Percentiles rank a stretch among this genome's conserved stretches.
phyloP scores from a whole-genome alignment of 352 stramenopile genomes.

The Pythium periplocum region DNA sequence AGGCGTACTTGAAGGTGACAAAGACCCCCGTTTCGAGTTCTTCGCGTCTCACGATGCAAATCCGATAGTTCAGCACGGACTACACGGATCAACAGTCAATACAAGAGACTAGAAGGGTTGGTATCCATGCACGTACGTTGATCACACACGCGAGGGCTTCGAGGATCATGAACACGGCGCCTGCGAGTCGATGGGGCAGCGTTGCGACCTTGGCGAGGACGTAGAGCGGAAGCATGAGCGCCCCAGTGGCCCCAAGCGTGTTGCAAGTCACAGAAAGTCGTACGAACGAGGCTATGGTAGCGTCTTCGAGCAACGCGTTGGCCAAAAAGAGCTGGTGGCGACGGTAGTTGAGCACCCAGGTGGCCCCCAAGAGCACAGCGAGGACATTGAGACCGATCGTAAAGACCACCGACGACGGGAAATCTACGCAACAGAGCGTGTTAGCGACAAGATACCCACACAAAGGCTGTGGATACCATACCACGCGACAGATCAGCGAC shows the following conservation, averaged over 20 bases:
- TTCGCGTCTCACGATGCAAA: slow-evolving; percentile 46
- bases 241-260: slow-evolving; percentile 29
- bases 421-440: slow-evolving; percentile 19
- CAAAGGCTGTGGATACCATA: slow-evolving; percentile 7
- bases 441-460: neutral
- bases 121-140: slow-evolving; percentile 31
- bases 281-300: slow-evolving; percentile 17
- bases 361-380: slow-evolving; percentile 37
- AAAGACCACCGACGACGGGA: slow-evolving; percentile 41
- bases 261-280: slow-evolving; percentile 37
- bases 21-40: slow-evolving; percentile 56
- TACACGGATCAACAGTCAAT: slow-evolving; percentile 11
- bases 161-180: slow-evolving; percentile 39
- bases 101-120: neutral
- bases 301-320: slow-evolving; percentile 28
- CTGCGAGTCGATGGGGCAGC: slow-evolving; percentile 31
- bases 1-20: slow-evolving; percentile 44
- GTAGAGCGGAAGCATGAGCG: slow-evolving; percentile 37
- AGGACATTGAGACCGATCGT: slow-evolving; percentile 42
- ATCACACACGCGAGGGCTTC: slow-evolving; percentile 49
- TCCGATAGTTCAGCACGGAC: slow-evolving; percentile 56
- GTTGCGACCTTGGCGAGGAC: slow-evolving; percentile 31
- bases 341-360: slow-evolving; percentile 56
- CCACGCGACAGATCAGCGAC: slow-evolving; percentile 50
- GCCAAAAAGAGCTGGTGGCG: slow-evolving; percentile 44